These are phyloP conservation scores for Holtermanniella nyarrowii DNA, from an alignment of 768 basidiomycete species.

Conservation along the genomic window DNA sequence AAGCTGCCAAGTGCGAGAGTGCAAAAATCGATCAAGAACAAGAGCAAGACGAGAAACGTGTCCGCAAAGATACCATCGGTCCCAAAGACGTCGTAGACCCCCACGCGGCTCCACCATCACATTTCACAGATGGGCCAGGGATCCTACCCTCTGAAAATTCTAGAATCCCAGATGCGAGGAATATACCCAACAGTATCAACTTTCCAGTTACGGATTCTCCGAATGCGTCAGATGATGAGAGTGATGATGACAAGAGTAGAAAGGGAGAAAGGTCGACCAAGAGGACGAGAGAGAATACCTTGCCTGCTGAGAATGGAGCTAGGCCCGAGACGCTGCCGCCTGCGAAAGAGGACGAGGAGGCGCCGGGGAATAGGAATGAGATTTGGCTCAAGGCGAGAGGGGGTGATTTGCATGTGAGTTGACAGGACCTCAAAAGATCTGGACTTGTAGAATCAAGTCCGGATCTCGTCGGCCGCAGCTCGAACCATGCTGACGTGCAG, in stretches of 20 bases:
- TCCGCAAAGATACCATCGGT: background rate
- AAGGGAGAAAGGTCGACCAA: background rate
- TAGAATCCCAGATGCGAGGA: background rate
- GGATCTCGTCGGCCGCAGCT: background rate
- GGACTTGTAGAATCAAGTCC: background rate
- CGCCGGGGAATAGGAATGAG: slow-evolving; percentile 32
- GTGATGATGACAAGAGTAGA: too few species aligned
- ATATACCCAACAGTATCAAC: background rate
- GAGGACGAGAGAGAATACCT: slow-evolving; percentile 5
- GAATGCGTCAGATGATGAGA: slow-evolving; percentile 2
- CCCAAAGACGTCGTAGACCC: background rate
- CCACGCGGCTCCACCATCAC: background rate
- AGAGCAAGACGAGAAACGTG: background rate
- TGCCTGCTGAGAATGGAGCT: slow-evolving; percentile 25
- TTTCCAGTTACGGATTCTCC: background rate
- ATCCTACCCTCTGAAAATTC: background rate
- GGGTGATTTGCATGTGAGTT: slow-evolving; percentile 28
- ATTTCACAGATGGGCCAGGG: background rate
- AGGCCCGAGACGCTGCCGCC: slow-evolving; percentile 18
- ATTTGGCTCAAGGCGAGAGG: slow-evolving; percentile 33
- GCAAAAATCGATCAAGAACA: slow-evolving; percentile 1
- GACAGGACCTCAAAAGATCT: background rate
- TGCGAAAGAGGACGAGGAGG: slow-evolving; percentile 27
- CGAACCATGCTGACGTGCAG: slow-evolving; percentile 6
- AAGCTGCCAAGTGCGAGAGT: too few species aligned